phyloP scores from a whole-genome alignment of 108 stramenopile species.

The Stephanodiscus triporus region DNA sequence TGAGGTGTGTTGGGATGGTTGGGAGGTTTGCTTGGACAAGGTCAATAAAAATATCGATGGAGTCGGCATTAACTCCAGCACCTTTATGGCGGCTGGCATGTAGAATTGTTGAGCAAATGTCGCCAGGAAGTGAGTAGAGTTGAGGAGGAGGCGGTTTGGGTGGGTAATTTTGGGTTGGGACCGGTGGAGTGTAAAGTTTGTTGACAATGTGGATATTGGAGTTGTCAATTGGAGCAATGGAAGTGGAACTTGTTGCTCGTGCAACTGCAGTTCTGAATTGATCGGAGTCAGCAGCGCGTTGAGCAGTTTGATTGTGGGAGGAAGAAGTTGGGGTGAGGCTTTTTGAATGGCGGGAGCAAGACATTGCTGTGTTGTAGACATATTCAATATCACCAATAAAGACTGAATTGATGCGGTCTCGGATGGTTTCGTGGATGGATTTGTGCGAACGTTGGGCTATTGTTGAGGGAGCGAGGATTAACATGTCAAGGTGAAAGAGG shows the following conservation, averaged over 20 bases:
- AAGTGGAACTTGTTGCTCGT: not conserved
- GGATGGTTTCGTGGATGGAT: not conserved
- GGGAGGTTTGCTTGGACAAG: constrained; percentile 8
- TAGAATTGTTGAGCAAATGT: constrained; percentile 16
- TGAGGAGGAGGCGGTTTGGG: not conserved
- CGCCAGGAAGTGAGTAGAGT: constrained; percentile 7
- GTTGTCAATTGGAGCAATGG: constrained; percentile 17
- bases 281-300: constrained; percentile 30
- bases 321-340: not conserved
- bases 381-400: not conserved
- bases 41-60: constrained; percentile 14
- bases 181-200: not conserved
- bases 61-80: constrained; percentile 1
- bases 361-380: not conserved
- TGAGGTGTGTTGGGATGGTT: not conserved
- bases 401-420: not conserved
- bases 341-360: not conserved
- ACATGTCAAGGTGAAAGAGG: constrained; percentile 14
- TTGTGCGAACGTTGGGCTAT: not conserved
- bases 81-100: not conserved
- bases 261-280: constrained; percentile 30
- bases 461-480: constrained; percentile 3
- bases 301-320: constrained; percentile 5
- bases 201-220: constrained; percentile 3
- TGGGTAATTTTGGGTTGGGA: too few species aligned